Evolutionary conservation across 2,329 filamentous ascomycete genomes (phyloP).

Genomic region (Atkinsonella hypoxylon): DNA sequence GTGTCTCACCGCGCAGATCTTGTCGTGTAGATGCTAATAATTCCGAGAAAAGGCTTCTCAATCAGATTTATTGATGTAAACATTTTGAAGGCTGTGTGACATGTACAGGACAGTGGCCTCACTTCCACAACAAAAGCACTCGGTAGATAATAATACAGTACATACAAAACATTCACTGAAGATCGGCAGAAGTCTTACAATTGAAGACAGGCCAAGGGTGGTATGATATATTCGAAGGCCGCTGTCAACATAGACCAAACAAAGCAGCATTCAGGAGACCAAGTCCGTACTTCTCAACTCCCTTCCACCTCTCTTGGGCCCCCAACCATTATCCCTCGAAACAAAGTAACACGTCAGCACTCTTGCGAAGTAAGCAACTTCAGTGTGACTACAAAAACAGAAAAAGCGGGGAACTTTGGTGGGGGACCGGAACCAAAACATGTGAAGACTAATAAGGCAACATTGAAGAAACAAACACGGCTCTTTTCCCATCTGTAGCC

Average conservation of each 20-base stretch:
- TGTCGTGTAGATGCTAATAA: too few relatives aligned
- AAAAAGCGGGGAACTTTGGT: not conserved
- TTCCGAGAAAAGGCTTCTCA: too few relatives aligned
- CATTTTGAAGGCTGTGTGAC: not conserved
- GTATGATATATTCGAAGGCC: conserved; percentile 6
- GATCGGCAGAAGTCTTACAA: not conserved
- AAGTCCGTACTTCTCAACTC: not conserved
- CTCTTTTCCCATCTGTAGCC: conserved; percentile 20
- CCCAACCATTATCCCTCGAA: not conserved
- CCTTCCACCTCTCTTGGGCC: not conserved
- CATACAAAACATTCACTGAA: not conserved
- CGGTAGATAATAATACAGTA: not conserved
- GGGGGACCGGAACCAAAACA: not conserved
- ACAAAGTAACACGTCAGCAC: not conserved
- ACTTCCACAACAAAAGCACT: not conserved
- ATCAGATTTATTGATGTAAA: too few relatives aligned
- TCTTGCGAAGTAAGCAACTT: not conserved
- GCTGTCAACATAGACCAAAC: conserved; percentile 5
- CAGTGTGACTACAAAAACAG: not conserved
- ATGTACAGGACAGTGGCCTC: not conserved
- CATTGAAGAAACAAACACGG: conserved; percentile 10
- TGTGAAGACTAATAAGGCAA: conserved; percentile 2
- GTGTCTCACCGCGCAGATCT: too few relatives aligned
- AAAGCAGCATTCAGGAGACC: not conserved
- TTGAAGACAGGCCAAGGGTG: not conserved